phyloP scores from a whole-genome alignment of 148 eudicot genomes.

The Rhododendron ovatum region DNA sequence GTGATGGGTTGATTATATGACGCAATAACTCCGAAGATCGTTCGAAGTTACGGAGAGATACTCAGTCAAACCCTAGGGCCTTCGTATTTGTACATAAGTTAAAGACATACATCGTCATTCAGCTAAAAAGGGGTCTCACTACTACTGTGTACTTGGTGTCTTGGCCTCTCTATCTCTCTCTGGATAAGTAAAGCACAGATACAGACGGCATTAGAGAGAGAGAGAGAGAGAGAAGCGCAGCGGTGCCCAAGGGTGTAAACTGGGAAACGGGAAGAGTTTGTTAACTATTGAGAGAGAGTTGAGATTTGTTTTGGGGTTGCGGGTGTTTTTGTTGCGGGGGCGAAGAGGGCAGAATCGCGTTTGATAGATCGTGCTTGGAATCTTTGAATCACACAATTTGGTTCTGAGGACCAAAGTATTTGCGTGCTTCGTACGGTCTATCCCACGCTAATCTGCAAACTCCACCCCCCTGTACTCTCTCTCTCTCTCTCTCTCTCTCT shows the following conservation, averaged over 20 bases:
- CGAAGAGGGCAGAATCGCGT: slow-evolving; percentile 69
- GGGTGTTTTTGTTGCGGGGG: slow-evolving; percentile 5
- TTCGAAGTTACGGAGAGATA: background rate
- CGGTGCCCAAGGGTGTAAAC: background rate
- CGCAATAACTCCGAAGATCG: background rate
- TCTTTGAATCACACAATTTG: slow-evolving; percentile 73
- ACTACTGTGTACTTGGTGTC: background rate
- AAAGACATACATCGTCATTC: background rate
- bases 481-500: too few species aligned
- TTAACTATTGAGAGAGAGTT: background rate
- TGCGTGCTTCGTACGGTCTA: slow-evolving; percentile 99
- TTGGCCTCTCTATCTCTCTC: background rate
- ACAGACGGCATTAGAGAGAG: background rate
- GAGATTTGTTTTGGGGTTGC: background rate
- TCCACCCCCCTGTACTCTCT: slow-evolving; percentile 9
- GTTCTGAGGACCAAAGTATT: slow-evolving; percentile 16
- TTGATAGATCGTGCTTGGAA: slow-evolving; percentile 67
- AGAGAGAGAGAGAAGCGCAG: background rate
- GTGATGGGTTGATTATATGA: too few species aligned
- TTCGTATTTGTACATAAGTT: background rate
- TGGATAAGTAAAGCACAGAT: background rate
- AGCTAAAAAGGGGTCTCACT: background rate
- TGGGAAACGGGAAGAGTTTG: background rate
- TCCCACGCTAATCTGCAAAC: slow-evolving; percentile 57
- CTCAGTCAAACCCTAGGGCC: background rate